Percentiles rank a stretch among this genome's conserved stretches.
Conservation (phyloP, 2,329 filamentous ascomycete species). For the Alternaria panax region DNA sequence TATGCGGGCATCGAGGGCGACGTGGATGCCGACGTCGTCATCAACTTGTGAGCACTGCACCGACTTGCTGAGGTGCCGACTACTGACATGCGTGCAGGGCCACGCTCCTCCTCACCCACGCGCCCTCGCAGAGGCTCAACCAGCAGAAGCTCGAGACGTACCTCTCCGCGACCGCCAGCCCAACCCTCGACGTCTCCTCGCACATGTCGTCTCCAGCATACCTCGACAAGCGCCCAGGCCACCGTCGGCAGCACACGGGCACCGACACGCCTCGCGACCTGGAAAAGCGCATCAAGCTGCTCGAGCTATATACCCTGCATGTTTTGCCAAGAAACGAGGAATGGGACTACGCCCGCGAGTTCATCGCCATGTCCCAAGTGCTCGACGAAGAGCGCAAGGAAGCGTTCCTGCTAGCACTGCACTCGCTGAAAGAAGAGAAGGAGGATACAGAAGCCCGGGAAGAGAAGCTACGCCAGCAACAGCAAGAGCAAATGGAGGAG, state of each 20-base stretch:
- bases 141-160: constrained; percentile 89
- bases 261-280: constrained; percentile 85
- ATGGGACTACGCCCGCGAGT: constrained; percentile 94
- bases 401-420: constrained; percentile 84
- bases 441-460: constrained; percentile 72
- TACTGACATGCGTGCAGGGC: constrained; percentile 63
- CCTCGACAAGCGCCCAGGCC: constrained; percentile 41
- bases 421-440: constrained; percentile 84
- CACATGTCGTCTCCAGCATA: constrained; percentile 62
- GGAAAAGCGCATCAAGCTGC: constrained; percentile 83
- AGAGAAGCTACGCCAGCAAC: constrained; percentile 68
- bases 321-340: constrained; percentile 92
- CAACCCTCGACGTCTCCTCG: constrained; percentile 74
- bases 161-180: constrained; percentile 76
- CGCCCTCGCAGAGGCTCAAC: constrained; percentile 80
- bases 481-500: constrained; percentile 62
- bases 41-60: constrained; percentile 72
- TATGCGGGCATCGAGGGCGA: constrained; percentile 89
- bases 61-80: neutral
- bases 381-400: constrained; percentile 92
- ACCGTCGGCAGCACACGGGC: constrained; percentile 59
- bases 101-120: constrained; percentile 89
- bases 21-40: constrained; percentile 93
- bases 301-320: constrained; percentile 94
- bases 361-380: constrained; percentile 84